Percentiles rank a stretch among this genome's conserved stretches.
Conservation (phyloP, 2,329 filamentous ascomycete species). For the Cordyceps cicadae region DNA sequence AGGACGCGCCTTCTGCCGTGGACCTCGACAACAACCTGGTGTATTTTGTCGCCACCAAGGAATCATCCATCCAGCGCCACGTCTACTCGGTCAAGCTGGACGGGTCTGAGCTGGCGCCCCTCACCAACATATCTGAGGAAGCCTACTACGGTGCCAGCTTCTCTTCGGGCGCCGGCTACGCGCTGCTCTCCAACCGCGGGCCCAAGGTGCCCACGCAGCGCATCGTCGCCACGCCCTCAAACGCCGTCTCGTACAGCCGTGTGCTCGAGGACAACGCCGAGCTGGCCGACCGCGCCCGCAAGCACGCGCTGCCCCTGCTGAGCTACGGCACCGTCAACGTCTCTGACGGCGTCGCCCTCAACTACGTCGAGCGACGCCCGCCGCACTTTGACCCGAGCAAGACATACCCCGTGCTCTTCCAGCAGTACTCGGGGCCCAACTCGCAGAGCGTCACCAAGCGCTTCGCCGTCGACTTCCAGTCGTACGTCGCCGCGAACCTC, state of each 20-base stretch:
- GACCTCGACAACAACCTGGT: slow-evolving; percentile 80
- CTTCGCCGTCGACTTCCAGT: slow-evolving; percentile 82
- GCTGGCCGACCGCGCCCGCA: slow-evolving; percentile 60
- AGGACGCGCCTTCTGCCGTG: slow-evolving; percentile 72
- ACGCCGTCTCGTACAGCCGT: slow-evolving; percentile 54
- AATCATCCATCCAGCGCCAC: slow-evolving; percentile 82
- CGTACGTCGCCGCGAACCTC: slow-evolving; percentile 74
- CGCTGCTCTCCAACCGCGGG: slow-evolving; percentile 74
- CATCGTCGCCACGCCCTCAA: slow-evolving; percentile 74
- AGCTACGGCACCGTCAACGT: slow-evolving; percentile 80
- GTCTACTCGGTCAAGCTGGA: slow-evolving; percentile 84
- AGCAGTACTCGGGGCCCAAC: slow-evolving; percentile 89
- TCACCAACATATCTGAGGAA: slow-evolving; percentile 66
- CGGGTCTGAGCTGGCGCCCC: slow-evolving; percentile 60
- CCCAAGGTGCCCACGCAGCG: slow-evolving; percentile 87
- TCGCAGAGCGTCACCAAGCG: slow-evolving; percentile 77
- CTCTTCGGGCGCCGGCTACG: slow-evolving; percentile 72
- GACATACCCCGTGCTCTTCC: slow-evolving; percentile 90
- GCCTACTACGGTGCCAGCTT: slow-evolving; percentile 80
- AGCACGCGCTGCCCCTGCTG: slow-evolving; percentile 73
- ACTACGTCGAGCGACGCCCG: slow-evolving; percentile 75
- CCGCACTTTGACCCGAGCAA: slow-evolving; percentile 78
- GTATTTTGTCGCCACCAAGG: slow-evolving; percentile 83
- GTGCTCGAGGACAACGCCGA: slow-evolving; percentile 69
- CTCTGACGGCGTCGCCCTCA: slow-evolving; percentile 60